phyloP scores from a whole-genome alignment of 257 asterid species.

The Lantana camara region DNA sequence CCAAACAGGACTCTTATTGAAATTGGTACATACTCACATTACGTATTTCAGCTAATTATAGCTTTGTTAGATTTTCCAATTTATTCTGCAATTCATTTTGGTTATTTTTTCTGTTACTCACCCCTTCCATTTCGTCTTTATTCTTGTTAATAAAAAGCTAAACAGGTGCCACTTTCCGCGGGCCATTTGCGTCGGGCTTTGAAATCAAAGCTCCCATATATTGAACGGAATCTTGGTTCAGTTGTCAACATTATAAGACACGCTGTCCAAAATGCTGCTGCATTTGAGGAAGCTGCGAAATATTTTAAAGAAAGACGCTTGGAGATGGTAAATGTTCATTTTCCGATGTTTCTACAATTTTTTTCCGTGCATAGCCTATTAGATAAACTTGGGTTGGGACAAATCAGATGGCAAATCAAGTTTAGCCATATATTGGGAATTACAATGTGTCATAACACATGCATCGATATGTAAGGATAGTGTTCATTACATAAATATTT shows the following conservation, averaged over 20 bases:
- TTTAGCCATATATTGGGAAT: no score
- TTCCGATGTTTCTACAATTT: constrained; percentile 2
- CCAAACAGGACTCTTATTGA: constrained; percentile 90
- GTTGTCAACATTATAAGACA: constrained; percentile 76
- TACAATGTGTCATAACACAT: no score
- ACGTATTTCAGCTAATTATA: constrained; percentile 20
- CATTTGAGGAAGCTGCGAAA: constrained; percentile 72
- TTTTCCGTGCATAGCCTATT: constrained; percentile 10
- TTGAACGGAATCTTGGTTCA: constrained; percentile 78
- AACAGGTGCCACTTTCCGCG: constrained; percentile 82
- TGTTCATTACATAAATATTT: no score
- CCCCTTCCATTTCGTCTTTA: constrained; percentile 1
- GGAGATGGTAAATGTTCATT: constrained; percentile 55
- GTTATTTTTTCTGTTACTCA: constrained; percentile 21
- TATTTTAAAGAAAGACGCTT: constrained; percentile 55
- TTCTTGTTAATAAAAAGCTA: constrained; percentile 60
- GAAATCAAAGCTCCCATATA: constrained; percentile 78
- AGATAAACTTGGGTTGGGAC: neutral
- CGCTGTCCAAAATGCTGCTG: constrained; percentile 73
- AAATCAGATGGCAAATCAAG: no score
- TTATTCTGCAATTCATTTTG: constrained; percentile 10
- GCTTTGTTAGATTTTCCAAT: constrained; percentile 20
- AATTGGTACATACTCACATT: constrained; percentile 73
- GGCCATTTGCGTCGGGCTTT: constrained; percentile 59
- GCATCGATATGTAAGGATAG: no score